Conservation (phyloP, 257 asterid genomes). For the Solanum chiquidenum region DNA sequence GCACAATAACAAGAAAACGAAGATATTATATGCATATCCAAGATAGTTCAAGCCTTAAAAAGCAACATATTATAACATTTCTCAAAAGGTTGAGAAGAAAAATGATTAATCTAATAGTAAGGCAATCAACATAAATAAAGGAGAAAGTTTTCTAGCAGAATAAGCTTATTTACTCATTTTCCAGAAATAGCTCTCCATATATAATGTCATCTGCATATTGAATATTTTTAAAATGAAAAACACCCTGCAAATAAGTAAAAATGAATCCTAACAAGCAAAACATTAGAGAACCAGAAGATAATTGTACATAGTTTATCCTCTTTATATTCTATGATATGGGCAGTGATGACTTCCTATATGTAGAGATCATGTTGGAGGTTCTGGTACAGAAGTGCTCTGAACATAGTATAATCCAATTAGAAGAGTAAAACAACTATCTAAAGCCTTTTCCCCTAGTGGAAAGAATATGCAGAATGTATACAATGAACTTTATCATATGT, state of each 20-base stretch:
- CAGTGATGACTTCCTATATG: background rate
- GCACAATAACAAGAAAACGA: background rate
- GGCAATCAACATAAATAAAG: background rate
- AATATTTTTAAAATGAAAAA: slow-evolving; percentile 8
- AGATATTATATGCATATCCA: background rate
- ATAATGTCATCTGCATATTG: slow-evolving; percentile 88
- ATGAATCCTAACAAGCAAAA: no score
- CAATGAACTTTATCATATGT: background rate
- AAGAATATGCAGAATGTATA: background rate
- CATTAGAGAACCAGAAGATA: no score
- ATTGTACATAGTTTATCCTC: background rate
- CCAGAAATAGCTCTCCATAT: slow-evolving; percentile 88
- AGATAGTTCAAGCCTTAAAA: background rate
- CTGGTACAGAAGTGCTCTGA: background rate
- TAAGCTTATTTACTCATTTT: slow-evolving; percentile 63
- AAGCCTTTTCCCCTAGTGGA: background rate
- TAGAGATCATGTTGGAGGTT: background rate
- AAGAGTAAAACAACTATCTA: background rate
- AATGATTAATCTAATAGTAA: background rate
- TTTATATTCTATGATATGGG: background rate
- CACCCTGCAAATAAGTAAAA: no score
- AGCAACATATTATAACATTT: background rate
- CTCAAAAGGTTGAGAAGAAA: no score
- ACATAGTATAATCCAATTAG: background rate
- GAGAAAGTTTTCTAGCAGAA: background rate